Evolutionary conservation across 2,329 filamentous ascomycete species (phyloP).

Genomic region (Blumeria hordei): DNA sequence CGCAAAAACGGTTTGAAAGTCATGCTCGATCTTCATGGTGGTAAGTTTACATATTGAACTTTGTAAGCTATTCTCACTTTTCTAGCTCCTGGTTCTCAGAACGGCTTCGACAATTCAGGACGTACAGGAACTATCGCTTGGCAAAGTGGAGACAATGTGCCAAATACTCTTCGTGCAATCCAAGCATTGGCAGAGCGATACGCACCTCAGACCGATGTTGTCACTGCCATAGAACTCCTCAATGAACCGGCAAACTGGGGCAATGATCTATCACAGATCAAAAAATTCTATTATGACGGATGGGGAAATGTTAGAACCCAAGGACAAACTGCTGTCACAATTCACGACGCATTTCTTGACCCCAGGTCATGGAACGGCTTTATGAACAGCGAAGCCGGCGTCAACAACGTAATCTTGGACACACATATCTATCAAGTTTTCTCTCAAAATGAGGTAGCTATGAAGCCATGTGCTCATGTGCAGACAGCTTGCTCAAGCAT

Average conservation of each 20-base stretch:
- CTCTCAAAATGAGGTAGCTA: conserved; percentile 14
- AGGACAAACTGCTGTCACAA: conserved; percentile 24
- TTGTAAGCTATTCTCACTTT: background rate
- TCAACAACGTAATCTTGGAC: conserved; percentile 19
- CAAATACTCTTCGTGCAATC: conserved; percentile 17
- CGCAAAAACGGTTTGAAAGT: conserved; percentile 32
- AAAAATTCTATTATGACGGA: conserved; percentile 25
- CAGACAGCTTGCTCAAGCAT: conserved; percentile 18
- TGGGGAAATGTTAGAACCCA: conserved; percentile 22
- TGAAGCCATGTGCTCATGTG: conserved; percentile 19
- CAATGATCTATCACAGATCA: conserved; percentile 15
- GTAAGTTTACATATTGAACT: conserved; percentile 16
- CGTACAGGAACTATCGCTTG: conserved; percentile 22
- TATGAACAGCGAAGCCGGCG: conserved; percentile 24
- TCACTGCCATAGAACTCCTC: conserved; percentile 20
- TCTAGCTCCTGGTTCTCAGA: conserved; percentile 30
- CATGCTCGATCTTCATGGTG: conserved; percentile 43
- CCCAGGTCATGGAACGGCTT: conserved; percentile 36
- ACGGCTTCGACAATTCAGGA: conserved; percentile 39
- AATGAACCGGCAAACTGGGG: conserved; percentile 18
- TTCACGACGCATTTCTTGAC: conserved; percentile 32
- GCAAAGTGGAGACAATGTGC: conserved; percentile 20
- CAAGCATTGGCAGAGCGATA: conserved; percentile 18
- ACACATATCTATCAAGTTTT: conserved; percentile 22
- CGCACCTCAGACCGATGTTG: conserved; percentile 18